phyloP scores from a whole-genome alignment of 495 filamentous ascomycete genomes.

The Staphylotrichum tortipilum region DNA sequence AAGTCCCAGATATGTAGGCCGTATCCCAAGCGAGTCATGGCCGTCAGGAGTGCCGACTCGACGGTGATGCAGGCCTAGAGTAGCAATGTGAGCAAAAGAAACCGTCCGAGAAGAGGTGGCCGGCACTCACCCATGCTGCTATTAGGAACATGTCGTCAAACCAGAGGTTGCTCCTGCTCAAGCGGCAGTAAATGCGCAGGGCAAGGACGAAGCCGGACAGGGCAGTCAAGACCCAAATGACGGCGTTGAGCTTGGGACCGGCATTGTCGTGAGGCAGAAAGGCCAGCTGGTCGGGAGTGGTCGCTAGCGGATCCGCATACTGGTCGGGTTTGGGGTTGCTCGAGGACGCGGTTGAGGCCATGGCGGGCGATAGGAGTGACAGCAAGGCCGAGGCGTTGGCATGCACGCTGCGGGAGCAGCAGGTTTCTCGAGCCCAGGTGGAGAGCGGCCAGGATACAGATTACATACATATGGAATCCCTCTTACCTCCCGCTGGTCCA shows the following conservation, averaged over 20 bases:
- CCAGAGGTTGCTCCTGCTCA: conserved; percentile 18
- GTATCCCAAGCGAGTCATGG: conserved; percentile 11
- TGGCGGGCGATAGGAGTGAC: background rate
- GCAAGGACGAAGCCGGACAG: conserved; percentile 21
- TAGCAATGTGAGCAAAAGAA: no score
- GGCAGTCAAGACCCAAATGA: conserved; percentile 21
- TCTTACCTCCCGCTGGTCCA: background rate
- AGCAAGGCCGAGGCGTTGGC: no score
- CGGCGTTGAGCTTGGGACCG: conserved; percentile 16
- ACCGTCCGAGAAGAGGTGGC: no score
- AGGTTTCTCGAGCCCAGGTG: background rate
- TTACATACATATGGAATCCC: no score
- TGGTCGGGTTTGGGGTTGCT: conserved; percentile 9
- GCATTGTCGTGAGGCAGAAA: conserved; percentile 19
- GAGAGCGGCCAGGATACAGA: no score
- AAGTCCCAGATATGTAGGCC: conserved; percentile 24
- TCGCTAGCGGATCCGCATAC: conserved; percentile 5
- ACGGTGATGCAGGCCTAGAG: conserved; percentile 5
- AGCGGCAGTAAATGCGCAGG: conserved; percentile 28
- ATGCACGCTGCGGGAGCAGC: no score
- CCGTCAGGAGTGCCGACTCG: conserved; percentile 5
- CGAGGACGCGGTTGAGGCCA: background rate
- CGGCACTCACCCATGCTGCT: conserved; percentile 28
- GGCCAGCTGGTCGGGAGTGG: conserved; percentile 6
- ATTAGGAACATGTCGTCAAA: conserved; percentile 29